A percentile compares a stretch with the other conserved stretches of the same genome.
Evolutionary conservation across 2,329 filamentous ascomycete species (phyloP).

Genomic region (Fusarium liriodendri): DNA sequence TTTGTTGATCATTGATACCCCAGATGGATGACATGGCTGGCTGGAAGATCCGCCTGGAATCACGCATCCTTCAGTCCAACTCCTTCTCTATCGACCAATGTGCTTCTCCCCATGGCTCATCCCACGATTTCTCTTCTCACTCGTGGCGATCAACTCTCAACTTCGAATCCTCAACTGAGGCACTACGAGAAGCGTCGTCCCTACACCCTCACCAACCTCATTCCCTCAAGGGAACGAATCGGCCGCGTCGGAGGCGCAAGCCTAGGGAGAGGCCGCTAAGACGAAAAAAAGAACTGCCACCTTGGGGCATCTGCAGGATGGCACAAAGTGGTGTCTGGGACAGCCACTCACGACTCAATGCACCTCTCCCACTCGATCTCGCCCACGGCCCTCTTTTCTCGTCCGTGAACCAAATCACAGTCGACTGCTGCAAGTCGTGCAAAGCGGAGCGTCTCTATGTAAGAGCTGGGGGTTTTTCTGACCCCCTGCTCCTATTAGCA

Average conservation of each 20-base stretch:
- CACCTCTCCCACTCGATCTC: conserved; percentile 27
- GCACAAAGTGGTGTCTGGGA: conserved; percentile 24
- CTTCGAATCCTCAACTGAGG: conserved; percentile 6
- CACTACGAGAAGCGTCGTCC: conserved; percentile 25
- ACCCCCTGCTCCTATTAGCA: conserved; percentile 14
- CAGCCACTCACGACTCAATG: conserved; percentile 39
- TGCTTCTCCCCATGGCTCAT: not conserved
- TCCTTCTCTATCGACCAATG: not conserved
- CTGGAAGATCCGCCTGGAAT: conserved; percentile 7
- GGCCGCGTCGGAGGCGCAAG: conserved; percentile 23
- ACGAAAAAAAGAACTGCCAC: conserved; percentile 32
- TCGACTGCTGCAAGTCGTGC: conserved; percentile 35
- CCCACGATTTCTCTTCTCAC: not conserved
- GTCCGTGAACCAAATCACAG: conserved; percentile 37
- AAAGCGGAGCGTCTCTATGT: conserved; percentile 20
- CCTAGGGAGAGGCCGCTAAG: conserved; percentile 31
- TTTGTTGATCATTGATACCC: not conserved
- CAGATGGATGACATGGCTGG: conserved; percentile 15
- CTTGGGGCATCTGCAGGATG: conserved; percentile 33
- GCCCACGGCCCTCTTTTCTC: conserved; percentile 31
- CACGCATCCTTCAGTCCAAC: not conserved
- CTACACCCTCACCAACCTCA: conserved; percentile 21
- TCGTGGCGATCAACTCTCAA: conserved; percentile 6
- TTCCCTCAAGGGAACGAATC: conserved; percentile 29
- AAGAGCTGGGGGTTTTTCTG: conserved; percentile 7